Evolutionary conservation across 2,329 filamentous ascomycete genomes (phyloP).

Genomic region (Dryadomyces quercivorus): DNA sequence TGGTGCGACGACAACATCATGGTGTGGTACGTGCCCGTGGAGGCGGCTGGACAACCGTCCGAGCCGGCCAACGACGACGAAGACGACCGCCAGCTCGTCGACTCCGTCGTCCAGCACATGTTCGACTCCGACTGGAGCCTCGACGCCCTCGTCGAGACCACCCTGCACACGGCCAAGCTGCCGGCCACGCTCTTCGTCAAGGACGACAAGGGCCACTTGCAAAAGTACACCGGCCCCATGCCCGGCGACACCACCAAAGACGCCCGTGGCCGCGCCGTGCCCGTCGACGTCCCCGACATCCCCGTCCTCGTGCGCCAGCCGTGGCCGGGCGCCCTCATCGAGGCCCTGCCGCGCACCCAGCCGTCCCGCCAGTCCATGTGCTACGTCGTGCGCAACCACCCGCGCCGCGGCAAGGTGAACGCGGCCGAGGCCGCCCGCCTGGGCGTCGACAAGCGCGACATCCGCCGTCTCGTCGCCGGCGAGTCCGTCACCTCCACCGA

Average conservation of each 20-base stretch:
- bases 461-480: conserved; percentile 48
- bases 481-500: conserved; percentile 48
- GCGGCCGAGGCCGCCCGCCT: conserved; percentile 49
- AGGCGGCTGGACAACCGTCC: conserved; percentile 23
- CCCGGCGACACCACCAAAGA: conserved; percentile 30
- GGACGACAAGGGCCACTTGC: conserved; percentile 51
- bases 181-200: conserved; percentile 61
- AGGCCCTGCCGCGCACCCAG: conserved; percentile 53
- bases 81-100: conserved; percentile 26
- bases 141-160: conserved; percentile 56
- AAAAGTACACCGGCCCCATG: conserved; percentile 56
- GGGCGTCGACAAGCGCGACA: conserved; percentile 49
- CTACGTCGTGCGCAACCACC: conserved; percentile 72
- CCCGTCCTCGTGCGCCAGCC: conserved; percentile 62
- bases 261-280: no score
- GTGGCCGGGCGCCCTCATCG: conserved; percentile 61
- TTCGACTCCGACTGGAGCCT: conserved; percentile 65
- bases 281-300: conserved; percentile 42
- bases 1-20: conserved; percentile 66
- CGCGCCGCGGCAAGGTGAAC: conserved; percentile 72
- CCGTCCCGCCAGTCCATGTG: conserved; percentile 61
- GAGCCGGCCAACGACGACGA: conserved; percentile 12
- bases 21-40: conserved; percentile 66
- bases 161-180: conserved; percentile 51
- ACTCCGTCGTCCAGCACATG: conserved; percentile 59